These are phyloP conservation scores for Diphasiastrum complanatum DNA, from an alignment of 83 land plant genomes.

Conservation along the genomic window DNA sequence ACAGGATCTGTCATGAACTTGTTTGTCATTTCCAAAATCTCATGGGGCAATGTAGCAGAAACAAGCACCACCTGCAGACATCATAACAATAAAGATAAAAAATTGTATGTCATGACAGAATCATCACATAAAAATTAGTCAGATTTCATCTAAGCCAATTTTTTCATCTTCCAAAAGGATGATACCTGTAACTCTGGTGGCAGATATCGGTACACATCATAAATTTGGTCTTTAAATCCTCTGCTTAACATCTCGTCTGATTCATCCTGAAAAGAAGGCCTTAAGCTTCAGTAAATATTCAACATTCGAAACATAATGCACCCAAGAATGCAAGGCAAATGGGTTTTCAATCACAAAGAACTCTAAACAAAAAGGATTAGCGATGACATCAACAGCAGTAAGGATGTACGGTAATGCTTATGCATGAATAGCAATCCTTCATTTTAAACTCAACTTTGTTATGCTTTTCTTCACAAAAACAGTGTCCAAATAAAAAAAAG, in stretches of 20 bases:
- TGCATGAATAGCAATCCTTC: too few species aligned
- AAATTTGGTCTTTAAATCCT: conserved; percentile 96
- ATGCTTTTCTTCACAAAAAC: too few species aligned
- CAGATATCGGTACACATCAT: conserved; percentile 96
- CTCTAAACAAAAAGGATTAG: too few species aligned
- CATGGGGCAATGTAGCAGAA: conserved; percentile 93
- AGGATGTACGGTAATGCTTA: too few species aligned
- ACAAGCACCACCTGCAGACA: conserved; percentile 65
- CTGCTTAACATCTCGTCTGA: conserved; percentile 99
- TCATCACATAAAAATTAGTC: background rate
- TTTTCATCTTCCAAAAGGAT: background rate
- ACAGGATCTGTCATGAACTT: conserved; percentile 99
- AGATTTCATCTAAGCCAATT: background rate
- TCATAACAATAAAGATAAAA: background rate
- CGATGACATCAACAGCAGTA: too few species aligned
- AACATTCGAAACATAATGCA: background rate
- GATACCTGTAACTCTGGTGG: conserved; percentile 89
- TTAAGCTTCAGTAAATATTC: background rate
- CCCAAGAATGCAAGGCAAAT: background rate
- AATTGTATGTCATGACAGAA: background rate
- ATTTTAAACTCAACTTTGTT: too few species aligned
- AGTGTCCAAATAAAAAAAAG: too few species aligned
- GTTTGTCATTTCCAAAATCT: conserved; percentile 94
- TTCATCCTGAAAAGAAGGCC: conserved; percentile 52
- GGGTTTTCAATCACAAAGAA: too few species aligned